Percentiles rank a stretch among this genome's conserved stretches.
phyloP scores from a whole-genome alignment of 768 basidiomycete species.

The Boletellus sp. region DNA sequence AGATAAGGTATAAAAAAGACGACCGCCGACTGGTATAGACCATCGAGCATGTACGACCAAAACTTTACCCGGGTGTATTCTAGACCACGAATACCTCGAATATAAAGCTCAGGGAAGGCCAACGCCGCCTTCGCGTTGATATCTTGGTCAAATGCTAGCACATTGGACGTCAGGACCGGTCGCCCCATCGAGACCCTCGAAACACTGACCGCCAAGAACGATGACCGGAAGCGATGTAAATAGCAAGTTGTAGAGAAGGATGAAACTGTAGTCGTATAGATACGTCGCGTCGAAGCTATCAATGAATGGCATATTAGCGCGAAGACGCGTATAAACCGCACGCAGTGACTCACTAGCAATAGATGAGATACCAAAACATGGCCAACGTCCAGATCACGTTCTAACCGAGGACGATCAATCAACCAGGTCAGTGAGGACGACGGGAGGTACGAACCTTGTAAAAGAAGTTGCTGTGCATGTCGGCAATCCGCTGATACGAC shows the following conservation, averaged over 20 bases:
- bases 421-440: background rate
- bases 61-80: conserved; percentile 92
- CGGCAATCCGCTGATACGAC: conserved; percentile 94
- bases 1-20: conserved; percentile 85
- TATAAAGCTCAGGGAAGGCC: conserved; percentile 93
- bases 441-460: conserved; percentile 68
- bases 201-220: conserved; percentile 70
- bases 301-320: conserved; percentile 15
- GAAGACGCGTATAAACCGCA: background rate
- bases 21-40: conserved; percentile 86
- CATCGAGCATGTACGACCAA: conserved; percentile 94
- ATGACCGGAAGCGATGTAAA: conserved; percentile 95
- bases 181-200: background rate
- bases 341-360: conserved; percentile 59
- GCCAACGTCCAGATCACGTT: conserved; percentile 92
- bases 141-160: conserved; percentile 86
- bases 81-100: conserved; percentile 87
- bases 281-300: conserved; percentile 90
- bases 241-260: conserved; percentile 84
- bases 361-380: conserved; percentile 92
- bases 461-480: conserved; percentile 98
- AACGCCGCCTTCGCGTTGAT: conserved; percentile 84
- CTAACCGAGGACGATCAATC: conserved; percentile 32
- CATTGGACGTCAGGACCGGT: conserved; percentile 6
- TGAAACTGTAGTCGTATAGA: conserved; percentile 92